phyloP scores from a whole-genome alignment of 495 filamentous ascomycete species.

The Chaetomidium leptoderma region DNA sequence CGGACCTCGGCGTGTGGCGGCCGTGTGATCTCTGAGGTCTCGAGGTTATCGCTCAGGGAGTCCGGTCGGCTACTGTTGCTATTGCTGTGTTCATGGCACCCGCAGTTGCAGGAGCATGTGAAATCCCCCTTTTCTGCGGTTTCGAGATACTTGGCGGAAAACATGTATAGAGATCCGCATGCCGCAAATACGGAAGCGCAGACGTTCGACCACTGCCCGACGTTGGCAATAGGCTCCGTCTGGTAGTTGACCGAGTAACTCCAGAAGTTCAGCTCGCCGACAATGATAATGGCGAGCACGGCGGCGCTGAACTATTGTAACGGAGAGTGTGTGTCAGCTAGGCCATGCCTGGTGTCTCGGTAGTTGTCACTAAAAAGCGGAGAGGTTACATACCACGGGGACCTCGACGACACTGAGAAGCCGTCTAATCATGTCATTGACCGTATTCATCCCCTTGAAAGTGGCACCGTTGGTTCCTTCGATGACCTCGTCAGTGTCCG shows the following conservation, averaged over 20 bases:
- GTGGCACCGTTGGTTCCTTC: constrained; percentile 55
- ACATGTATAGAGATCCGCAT: constrained; percentile 51
- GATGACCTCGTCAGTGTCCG: constrained; percentile 40
- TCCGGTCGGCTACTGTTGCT: neutral
- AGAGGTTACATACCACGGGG: constrained; percentile 32
- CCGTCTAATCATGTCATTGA: constrained; percentile 41
- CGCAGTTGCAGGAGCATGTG: constrained; percentile 25
- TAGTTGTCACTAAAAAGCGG: neutral
- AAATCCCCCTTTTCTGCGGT: constrained; percentile 9
- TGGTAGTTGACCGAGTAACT: constrained; percentile 47
- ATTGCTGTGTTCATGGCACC: constrained; percentile 16
- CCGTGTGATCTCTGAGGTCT: constrained; percentile 7
- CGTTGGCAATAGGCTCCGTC: constrained; percentile 52
- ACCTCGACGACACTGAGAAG: constrained; percentile 49
- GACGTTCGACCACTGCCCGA: constrained; percentile 57
- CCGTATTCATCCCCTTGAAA: constrained; percentile 42
- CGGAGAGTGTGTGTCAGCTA: neutral
- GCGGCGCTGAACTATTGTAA: constrained; percentile 41
- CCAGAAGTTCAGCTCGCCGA: constrained; percentile 57
- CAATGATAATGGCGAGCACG: constrained; percentile 51
- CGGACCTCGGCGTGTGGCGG: neutral
- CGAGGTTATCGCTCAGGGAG: neutral
- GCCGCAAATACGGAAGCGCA: constrained; percentile 51
- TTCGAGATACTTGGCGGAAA: constrained; percentile 36
- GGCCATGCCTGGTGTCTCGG: too few species aligned